Conservation (phyloP, 78 protist genomes). For the Chrysochromulina parva region DNA sequence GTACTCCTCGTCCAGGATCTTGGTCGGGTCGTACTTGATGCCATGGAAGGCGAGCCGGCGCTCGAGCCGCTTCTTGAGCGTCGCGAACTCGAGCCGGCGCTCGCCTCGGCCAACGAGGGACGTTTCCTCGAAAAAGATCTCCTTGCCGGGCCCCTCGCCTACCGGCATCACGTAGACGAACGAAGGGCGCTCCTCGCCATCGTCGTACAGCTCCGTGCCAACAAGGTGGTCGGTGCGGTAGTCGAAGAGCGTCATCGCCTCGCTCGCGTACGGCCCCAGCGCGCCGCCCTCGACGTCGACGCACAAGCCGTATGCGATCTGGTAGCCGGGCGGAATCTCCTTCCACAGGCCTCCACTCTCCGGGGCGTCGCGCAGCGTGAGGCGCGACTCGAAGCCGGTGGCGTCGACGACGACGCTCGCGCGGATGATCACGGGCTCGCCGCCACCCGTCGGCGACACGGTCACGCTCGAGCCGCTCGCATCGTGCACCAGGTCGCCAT, state of each 20-base stretch:
- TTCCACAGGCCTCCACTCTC: background rate
- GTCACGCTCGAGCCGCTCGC: background rate
- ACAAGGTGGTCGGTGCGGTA: background rate
- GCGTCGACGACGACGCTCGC: constrained; percentile 1
- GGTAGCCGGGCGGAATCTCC: background rate
- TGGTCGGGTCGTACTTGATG: background rate
- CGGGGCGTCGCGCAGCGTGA: background rate
- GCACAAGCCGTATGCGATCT: background rate
- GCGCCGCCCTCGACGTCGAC: background rate
- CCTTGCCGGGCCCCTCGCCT: background rate
- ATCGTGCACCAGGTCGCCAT: background rate
- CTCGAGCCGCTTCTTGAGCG: background rate
- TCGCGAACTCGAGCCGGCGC: background rate
- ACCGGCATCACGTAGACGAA: background rate
- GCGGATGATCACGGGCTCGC: background rate
- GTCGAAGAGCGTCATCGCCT: background rate
- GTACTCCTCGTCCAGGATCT: background rate
- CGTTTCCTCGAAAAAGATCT: background rate
- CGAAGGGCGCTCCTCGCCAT: background rate
- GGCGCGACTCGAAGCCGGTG: background rate
- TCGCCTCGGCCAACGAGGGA: background rate
- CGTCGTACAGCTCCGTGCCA: background rate
- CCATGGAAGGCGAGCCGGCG: background rate
- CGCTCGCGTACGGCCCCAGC: background rate
- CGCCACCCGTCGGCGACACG: background rate